Evolutionary conservation across 2,329 filamentous ascomycete genomes (phyloP).

Genomic region (Pseudogymnoascus destructans): DNA sequence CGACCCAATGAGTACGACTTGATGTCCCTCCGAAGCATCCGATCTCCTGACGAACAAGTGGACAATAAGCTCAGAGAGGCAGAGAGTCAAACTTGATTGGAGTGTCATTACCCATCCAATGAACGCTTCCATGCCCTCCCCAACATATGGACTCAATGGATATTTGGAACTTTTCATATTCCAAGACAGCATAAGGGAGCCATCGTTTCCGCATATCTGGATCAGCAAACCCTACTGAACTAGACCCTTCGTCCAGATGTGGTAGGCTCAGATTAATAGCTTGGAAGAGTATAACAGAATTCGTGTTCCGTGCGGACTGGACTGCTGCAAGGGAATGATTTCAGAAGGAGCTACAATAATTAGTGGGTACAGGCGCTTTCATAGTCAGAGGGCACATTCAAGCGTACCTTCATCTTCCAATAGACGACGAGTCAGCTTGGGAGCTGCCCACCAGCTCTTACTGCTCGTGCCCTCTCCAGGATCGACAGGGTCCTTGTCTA

Average conservation of each 20-base stretch:
- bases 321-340: background rate
- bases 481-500: background rate
- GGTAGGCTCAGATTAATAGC: conserved; percentile 8
- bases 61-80: conserved; percentile 75
- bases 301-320: background rate
- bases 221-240: background rate
- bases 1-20: conserved; percentile 88
- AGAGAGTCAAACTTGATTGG: conserved; percentile 96
- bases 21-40: conserved; percentile 65
- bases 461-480: background rate
- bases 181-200: conserved; percentile 81
- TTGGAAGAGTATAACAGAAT: conserved; percentile 9
- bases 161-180: conserved; percentile 94
- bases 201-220: conserved; percentile 33
- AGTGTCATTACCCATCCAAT: conserved; percentile 92
- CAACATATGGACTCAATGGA: conserved; percentile 87
- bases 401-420: background rate
- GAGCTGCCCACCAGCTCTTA: background rate
- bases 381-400: background rate
- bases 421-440: background rate
- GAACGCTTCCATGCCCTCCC: conserved; percentile 74
- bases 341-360: background rate
- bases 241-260: background rate
- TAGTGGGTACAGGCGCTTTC: background rate
- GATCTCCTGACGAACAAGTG: conserved; percentile 63